These are phyloP conservation scores for Rhizomucor pusillus DNA, from an alignment of 371 early-diverging fungal genomes.

Conservation along the genomic window DNA sequence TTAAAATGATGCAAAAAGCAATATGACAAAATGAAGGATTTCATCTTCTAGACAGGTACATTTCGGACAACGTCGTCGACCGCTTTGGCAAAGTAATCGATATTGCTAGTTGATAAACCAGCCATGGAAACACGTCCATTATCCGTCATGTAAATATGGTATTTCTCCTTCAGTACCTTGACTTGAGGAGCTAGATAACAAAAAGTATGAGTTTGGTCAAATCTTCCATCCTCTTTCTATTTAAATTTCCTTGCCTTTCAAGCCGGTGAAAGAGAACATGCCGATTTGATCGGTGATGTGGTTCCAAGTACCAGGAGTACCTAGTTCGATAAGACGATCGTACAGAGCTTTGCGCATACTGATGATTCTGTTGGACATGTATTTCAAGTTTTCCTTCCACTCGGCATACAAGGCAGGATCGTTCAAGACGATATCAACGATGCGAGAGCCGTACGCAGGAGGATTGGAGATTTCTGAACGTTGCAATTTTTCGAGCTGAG, in stretches of 20 bases:
- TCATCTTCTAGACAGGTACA: constrained; percentile 12
- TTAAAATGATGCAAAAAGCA: too few relatives aligned
- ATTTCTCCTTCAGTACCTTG: constrained; percentile 73
- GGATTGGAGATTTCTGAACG: constrained; percentile 89
- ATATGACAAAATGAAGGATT: too few relatives aligned
- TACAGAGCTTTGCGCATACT: constrained; percentile 77
- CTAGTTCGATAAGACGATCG: constrained; percentile 58
- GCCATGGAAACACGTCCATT: constrained; percentile 96
- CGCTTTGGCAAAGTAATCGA: constrained; percentile 80
- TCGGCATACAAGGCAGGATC: constrained; percentile 74
- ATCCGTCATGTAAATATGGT: constrained; percentile 90
- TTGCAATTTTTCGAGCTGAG: constrained; percentile 82
- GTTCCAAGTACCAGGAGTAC: constrained; percentile 93
- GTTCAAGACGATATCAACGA: constrained; percentile 84
- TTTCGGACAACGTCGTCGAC: constrained; percentile 76
- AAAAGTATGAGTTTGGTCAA: constrained; percentile 3
- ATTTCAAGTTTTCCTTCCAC: constrained; percentile 78
- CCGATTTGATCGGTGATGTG: constrained; percentile 95
- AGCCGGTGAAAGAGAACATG: constrained; percentile 96
- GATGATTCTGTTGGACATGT: constrained; percentile 89
- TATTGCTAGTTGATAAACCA: constrained; percentile 82
- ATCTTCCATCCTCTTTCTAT: not conserved
- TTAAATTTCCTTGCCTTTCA: constrained; percentile 44
- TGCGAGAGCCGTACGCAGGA: constrained; percentile 86
- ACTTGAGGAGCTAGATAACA: constrained; percentile 57